phyloP scores from a whole-genome alignment of 225 moss, liverwort and hornwort genomes.

The Rhytidiadelphus loreus region DNA sequence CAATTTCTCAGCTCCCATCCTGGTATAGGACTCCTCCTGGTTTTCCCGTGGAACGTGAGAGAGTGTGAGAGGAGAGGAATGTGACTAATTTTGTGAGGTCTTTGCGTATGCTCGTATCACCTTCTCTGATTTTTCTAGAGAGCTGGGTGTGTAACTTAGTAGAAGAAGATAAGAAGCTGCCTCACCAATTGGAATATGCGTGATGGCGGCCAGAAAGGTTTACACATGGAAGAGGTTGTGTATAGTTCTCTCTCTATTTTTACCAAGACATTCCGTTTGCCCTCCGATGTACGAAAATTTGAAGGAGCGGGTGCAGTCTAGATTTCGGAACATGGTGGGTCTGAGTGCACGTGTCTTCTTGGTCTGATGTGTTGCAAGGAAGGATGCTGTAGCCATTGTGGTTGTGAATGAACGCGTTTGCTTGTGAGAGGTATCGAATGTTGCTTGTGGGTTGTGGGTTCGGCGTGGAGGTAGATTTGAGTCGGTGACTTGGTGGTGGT shows the following conservation, averaged over 20 bases:
- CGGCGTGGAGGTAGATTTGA: neutral
- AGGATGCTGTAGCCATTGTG: neutral
- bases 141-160: conserved; percentile 52
- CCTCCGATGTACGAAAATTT: conserved; percentile 30
- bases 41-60: conserved; percentile 12
- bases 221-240: conserved; percentile 48
- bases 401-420: neutral
- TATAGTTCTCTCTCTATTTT: conserved; percentile 48
- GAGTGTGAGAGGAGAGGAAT: conserved; percentile 8
- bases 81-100: conserved; percentile 34
- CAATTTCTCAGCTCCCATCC: conserved; percentile 1
- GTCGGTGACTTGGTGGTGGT: neutral
- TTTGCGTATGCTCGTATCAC: conserved; percentile 30
- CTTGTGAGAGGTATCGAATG: neutral
- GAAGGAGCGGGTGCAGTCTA: conserved; percentile 22
- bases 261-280: conserved; percentile 27
- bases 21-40: conserved; percentile 10
- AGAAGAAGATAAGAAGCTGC: conserved; percentile 30
- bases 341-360: neutral
- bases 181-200: conserved; percentile 17
- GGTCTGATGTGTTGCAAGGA: neutral
- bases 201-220: conserved; percentile 25
- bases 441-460: neutral
- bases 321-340: conserved; percentile 12
- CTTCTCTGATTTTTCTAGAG: conserved; percentile 33